These are phyloP conservation scores for Malassezia sp. DNA, from an alignment of 1,284 basidiomycete species.

Conservation along the genomic window DNA sequence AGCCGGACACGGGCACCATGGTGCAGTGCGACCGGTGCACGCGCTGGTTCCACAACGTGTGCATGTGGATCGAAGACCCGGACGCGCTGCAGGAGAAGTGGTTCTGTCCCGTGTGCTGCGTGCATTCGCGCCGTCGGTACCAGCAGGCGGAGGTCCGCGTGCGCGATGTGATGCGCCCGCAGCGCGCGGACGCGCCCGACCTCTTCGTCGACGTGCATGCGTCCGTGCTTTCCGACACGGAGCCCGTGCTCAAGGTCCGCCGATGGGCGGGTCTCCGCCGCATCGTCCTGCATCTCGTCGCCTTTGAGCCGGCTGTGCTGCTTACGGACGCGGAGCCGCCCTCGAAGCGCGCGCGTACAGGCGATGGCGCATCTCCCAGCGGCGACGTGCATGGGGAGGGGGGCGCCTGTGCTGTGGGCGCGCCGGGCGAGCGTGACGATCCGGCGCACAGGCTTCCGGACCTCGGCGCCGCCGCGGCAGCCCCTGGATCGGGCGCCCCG, in stretches of 20 bases:
- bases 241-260: constrained; percentile 36
- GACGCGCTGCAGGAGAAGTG: constrained; percentile 31
- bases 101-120: constrained; percentile 45
- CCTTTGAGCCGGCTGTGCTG: constrained; percentile 37
- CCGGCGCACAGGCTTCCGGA: no score
- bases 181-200: constrained; percentile 21
- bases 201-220: constrained; percentile 41
- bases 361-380: constrained; percentile 10
- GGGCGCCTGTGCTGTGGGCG: no score
- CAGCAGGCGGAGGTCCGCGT: constrained; percentile 41
- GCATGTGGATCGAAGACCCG: constrained; percentile 33
- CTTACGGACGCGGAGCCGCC: constrained; percentile 18
- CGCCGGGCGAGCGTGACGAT: no score
- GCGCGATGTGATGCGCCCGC: constrained; percentile 22
- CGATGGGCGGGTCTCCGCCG: constrained; percentile 30
- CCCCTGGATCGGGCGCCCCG: no score
- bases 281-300: constrained; percentile 36
- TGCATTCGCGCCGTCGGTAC: constrained; percentile 42
- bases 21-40: constrained; percentile 44
- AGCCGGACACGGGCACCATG: constrained; percentile 36
- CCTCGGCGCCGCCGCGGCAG: no score
- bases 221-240: constrained; percentile 33
- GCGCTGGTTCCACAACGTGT: constrained; percentile 44
- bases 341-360: constrained; percentile 8
- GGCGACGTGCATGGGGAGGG: no score